Percentiles rank a stretch among this genome's conserved stretches.
These are phyloP conservation scores for Backusella morwellensis DNA, from an alignment of 192 early-diverging fungal genomes.

Conservation along the genomic window DNA sequence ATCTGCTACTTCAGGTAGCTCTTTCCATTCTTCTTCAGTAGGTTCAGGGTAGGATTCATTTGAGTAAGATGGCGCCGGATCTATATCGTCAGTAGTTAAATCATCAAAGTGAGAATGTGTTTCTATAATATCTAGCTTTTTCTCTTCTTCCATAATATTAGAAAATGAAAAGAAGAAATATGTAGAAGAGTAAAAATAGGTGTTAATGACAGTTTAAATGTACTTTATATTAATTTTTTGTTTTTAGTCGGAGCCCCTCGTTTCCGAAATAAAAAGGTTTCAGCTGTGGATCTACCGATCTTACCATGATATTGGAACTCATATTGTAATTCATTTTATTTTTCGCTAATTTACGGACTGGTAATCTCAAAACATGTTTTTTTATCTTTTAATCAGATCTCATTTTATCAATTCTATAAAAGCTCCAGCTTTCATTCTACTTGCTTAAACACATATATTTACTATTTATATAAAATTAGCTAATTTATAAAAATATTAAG, in stretches of 20 bases:
- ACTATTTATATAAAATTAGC: neutral
- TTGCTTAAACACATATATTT: neutral
- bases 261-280: neutral
- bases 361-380: neutral
- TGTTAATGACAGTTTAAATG: neutral
- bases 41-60: conserved; percentile 33
- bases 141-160: neutral
- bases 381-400: neutral
- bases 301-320: neutral
- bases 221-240: neutral
- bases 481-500: neutral
- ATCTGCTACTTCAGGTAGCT: conserved; percentile 60
- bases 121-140: conserved; percentile 2
- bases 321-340: neutral
- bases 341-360: neutral
- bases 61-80: neutral
- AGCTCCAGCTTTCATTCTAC: neutral
- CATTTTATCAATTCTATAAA: neutral
- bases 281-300: neutral
- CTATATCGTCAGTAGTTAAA: neutral
- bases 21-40: conserved; percentile 58
- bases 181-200: neutral
- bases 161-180: neutral
- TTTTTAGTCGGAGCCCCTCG: neutral
- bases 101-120: neutral